A percentile compares a stretch with the other conserved stretches of the same genome.
These are phyloP conservation scores for Terfezia claveryi DNA, from an alignment of 495 filamentous ascomycete genomes.

Conservation along the genomic window DNA sequence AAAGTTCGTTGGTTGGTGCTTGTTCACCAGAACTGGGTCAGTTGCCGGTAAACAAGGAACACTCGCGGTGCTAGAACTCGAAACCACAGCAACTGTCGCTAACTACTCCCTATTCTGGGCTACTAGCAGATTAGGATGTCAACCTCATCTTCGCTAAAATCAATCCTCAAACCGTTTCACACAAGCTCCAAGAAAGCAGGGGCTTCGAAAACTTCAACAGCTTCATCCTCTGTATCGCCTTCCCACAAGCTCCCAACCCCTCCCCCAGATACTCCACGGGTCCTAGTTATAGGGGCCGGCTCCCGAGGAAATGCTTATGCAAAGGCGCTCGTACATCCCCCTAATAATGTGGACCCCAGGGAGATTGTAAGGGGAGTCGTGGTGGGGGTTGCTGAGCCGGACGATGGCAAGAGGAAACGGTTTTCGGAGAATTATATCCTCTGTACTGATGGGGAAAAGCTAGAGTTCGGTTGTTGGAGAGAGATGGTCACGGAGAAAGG, in stretches of 20 bases:
- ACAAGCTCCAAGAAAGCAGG: too few relatives aligned
- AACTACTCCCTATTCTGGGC: too few relatives aligned
- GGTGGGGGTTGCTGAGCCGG: constrained; percentile 62
- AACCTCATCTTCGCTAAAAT: too few relatives aligned
- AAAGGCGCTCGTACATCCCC: constrained; percentile 27
- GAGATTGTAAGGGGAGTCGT: constrained; percentile 37
- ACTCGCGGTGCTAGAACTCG: too few relatives aligned
- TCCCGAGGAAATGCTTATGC: constrained; percentile 63
- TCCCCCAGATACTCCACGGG: constrained; percentile 22
- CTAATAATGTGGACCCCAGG: constrained; percentile 11
- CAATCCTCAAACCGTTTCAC: too few relatives aligned
- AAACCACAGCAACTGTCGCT: too few relatives aligned
- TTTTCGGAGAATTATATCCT: constrained; percentile 43
- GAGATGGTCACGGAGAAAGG: constrained; percentile 45
- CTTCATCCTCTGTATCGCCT: background rate
- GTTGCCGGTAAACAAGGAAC: too few relatives aligned
- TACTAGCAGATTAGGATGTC: too few relatives aligned
- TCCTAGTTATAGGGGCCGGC: constrained; percentile 75
- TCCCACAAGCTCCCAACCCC: background rate
- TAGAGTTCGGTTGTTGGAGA: constrained; percentile 52
- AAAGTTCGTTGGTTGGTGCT: too few relatives aligned
- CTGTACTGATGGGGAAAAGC: constrained; percentile 26
- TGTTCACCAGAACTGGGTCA: too few relatives aligned
- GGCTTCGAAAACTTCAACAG: too few relatives aligned
- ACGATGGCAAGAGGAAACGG: constrained; percentile 46